Evolutionary conservation across 805 yeast species (phyloP).

Genomic region (Candida pini): DNA sequence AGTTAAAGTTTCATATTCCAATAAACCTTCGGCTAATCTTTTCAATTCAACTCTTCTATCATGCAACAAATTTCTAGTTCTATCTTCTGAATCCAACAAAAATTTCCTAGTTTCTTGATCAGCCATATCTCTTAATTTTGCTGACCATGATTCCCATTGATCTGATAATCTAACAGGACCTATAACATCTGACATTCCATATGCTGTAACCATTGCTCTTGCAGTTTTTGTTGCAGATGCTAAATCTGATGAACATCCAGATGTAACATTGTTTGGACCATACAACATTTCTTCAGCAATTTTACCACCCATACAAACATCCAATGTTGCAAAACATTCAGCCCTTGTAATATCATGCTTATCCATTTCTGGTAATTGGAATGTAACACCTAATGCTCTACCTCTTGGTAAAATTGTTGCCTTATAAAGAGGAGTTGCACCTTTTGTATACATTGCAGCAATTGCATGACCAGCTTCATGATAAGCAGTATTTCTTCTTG

Average conservation of each 20-base stretch:
- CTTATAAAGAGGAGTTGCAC: slow-evolving; percentile 92
- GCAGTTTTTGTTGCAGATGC: slow-evolving; percentile 89
- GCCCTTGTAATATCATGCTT: slow-evolving; percentile 86
- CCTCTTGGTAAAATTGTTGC: slow-evolving; percentile 98
- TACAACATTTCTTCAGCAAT: slow-evolving; percentile 91
- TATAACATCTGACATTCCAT: slow-evolving; percentile 91
- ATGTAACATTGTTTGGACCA: slow-evolving; percentile 88
- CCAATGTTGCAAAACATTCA: slow-evolving; percentile 87
- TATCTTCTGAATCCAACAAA: slow-evolving; percentile 67
- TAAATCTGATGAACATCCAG: slow-evolving; percentile 93
- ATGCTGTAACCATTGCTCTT: slow-evolving; percentile 92
- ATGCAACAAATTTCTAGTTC: slow-evolving; percentile 65
- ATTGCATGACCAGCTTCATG: slow-evolving; percentile 99
- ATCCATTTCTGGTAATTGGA: slow-evolving; percentile 98
- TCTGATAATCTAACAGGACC: slow-evolving; percentile 91
- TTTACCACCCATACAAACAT: slow-evolving; percentile 99
- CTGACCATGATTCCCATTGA: slow-evolving; percentile 94
- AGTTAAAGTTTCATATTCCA: slow-evolving; percentile 92
- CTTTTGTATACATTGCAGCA: slow-evolving; percentile 91
- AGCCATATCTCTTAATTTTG: slow-evolving; percentile 79
- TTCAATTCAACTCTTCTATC: slow-evolving; percentile 66
- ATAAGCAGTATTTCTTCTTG: slow-evolving; percentile 89
- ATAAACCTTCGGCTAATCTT: slow-evolving; percentile 85
- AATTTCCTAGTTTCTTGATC: slow-evolving; percentile 84
- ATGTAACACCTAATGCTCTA: slow-evolving; percentile 91